These are phyloP conservation scores for Zelopaecilomyces penicillatus DNA, from an alignment of 2,329 filamentous ascomycete species.

Conservation along the genomic window DNA sequence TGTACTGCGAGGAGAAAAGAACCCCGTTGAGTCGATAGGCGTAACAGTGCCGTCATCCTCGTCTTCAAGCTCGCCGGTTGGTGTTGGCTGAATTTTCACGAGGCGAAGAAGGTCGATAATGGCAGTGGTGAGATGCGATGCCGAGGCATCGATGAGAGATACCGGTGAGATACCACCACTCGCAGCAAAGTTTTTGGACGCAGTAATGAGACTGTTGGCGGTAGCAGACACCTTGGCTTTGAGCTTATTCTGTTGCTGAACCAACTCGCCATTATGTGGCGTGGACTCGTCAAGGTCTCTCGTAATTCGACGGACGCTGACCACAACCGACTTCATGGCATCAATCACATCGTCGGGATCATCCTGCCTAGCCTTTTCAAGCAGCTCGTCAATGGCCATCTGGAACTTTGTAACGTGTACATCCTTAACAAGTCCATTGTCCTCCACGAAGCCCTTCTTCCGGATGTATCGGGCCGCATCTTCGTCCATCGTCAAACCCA, in stretches of 20 bases:
- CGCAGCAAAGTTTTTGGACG: conserved; percentile 81
- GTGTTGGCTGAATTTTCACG: conserved; percentile 75
- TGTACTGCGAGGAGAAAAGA: conserved; percentile 53
- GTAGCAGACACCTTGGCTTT: conserved; percentile 82
- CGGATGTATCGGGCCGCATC: conserved; percentile 60
- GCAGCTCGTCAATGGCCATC: conserved; percentile 82
- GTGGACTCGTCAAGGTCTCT: conserved; percentile 63
- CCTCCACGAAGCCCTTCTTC: conserved; percentile 59
- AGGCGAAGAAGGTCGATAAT: conserved; percentile 77
- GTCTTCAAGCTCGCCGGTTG: conserved; percentile 66
- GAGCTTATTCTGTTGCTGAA: conserved; percentile 57
- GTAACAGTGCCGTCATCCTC: conserved; percentile 61
- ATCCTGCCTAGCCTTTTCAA: conserved; percentile 67
- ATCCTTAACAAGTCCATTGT: conserved; percentile 76
- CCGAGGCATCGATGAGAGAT: conserved; percentile 87
- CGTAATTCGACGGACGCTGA: conserved; percentile 74
- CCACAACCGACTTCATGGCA: conserved; percentile 78
- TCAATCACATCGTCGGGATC: conserved; percentile 69
- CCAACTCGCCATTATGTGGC: conserved; percentile 43
- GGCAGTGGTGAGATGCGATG: conserved; percentile 78
- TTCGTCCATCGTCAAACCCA: conserved; percentile 60
- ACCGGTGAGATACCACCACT: conserved; percentile 82
- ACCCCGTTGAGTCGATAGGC: conserved; percentile 59
- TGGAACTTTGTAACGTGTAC: conserved; percentile 93
- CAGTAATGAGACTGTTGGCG: conserved; percentile 91